Evolutionary conservation across 345 rosid species (phyloP).

Genomic region (Theobroma cacao): DNA sequence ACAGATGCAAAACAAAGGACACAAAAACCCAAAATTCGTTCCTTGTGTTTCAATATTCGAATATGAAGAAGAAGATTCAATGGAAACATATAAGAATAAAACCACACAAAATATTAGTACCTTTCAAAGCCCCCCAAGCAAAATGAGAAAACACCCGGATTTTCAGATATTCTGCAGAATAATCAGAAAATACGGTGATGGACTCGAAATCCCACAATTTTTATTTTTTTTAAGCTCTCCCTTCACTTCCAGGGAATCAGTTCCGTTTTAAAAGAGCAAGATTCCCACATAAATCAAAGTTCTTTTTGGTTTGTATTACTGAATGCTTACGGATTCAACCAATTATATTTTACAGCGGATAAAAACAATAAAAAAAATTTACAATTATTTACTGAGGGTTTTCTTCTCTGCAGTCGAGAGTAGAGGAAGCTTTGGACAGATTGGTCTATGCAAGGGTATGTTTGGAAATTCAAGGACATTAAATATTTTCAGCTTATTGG

Average conservation of each 20-base stretch:
- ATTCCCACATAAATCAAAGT: neutral
- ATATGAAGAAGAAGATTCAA: slow-evolving; percentile 32
- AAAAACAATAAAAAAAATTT: neutral
- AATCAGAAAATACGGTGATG: neutral
- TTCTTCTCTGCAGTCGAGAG: neutral
- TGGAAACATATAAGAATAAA: slow-evolving; percentile 9
- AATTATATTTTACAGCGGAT: neutral
- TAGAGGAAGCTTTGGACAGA: too few relatives aligned
- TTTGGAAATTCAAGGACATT: neutral
- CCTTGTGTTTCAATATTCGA: slow-evolving; percentile 31
- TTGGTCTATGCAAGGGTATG: neutral
- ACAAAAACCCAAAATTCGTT: neutral
- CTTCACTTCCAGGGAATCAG: slow-evolving; percentile 15
- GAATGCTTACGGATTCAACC: neutral
- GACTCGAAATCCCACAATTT: neutral
- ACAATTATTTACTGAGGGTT: neutral
- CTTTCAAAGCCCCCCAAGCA: slow-evolving; percentile 7
- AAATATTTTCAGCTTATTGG: neutral
- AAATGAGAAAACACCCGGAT: neutral
- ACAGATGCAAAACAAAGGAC: neutral
- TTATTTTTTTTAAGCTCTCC: neutral
- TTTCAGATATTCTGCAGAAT: neutral
- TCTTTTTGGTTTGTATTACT: neutral
- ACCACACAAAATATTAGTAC: slow-evolving; percentile 12
- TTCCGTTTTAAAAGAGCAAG: neutral